Base-by-base conservation (phyloP, 306 rosid genomes). In the Ochetophila trinervis region DNA sequence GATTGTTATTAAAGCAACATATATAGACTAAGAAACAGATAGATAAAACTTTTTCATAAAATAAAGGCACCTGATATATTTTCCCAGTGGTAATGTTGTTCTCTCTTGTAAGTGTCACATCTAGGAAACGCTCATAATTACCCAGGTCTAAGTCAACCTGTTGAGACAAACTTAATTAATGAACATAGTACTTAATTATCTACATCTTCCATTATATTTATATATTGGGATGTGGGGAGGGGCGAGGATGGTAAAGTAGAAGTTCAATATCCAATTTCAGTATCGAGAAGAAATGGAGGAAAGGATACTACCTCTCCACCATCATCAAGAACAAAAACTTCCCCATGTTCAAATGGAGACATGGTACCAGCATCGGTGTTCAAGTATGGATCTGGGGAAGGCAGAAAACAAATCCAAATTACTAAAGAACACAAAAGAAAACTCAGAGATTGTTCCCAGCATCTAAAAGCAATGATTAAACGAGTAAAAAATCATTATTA, bases 341-440 rank as follows among this genome's bases (percentile, higher is more conserved):
- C 97, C 24, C 99, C 99, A n/a, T 94, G 99, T 58, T 94, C 99
- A 70, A 94, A 94, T 19, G 99, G 99, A 81, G 99, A 94, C 99
- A 94, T 90, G 74, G 99, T 94, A n/a, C 99, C 99, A 8, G 99
- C 97, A 76, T 94, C 99, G 7, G 89, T 94, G 54, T 94, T 94
- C 87, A 94, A 79, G 82, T 94, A 94, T 3, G 97, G 99, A 84
- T 94, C 99, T 94, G 78, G 70, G 78, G 57, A 57, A 19, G 15
- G 5, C 23, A 1, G 17, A 22, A 45, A 23, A 67, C 55, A 5
- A 70, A 10, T 5, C 34, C 65, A 55, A 24, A 49, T 62, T 42
- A 48, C 16, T 40, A 20, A 21, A 42, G 50, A 62, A 45, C 27
- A 73, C 51, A 66, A 30, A 27, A 20, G 1, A 24, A 16, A 27